These are phyloP conservation scores for Pisolithus marmoratus DNA, from an alignment of 768 basidiomycete species.

Conservation along the genomic window DNA sequence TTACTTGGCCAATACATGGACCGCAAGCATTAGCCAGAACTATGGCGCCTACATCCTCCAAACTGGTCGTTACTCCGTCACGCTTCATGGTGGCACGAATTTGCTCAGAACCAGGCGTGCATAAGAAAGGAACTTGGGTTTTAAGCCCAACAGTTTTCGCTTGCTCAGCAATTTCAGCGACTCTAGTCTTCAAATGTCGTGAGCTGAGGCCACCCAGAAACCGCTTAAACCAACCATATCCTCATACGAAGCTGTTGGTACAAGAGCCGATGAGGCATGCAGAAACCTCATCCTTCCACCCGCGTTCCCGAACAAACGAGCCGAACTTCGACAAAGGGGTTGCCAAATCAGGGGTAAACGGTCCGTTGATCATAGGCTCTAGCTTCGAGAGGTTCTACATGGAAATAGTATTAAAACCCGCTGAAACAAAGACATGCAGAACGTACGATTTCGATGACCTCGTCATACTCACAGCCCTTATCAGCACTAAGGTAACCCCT, in stretches of 20 bases:
- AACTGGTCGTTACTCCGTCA: constrained; percentile 74
- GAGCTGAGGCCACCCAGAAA: constrained; percentile 1
- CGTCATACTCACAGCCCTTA: constrained; percentile 87
- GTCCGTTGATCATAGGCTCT: constrained; percentile 93
- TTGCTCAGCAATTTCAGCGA: constrained; percentile 86
- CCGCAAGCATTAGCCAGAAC: constrained; percentile 98
- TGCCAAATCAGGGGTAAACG: constrained; percentile 95
- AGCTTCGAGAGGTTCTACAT: constrained; percentile 77
- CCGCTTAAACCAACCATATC: constrained; percentile 59
- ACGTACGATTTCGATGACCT: constrained; percentile 87
- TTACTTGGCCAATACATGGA: constrained; percentile 93
- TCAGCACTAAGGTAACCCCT: constrained; percentile 80
- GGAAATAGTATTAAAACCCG: not conserved
- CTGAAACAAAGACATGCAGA: not conserved
- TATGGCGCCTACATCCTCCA: constrained; percentile 87
- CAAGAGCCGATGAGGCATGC: constrained; percentile 96
- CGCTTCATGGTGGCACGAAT: constrained; percentile 97
- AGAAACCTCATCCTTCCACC: constrained; percentile 91
- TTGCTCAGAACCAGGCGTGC: constrained; percentile 90
- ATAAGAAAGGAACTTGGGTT: constrained; percentile 80
- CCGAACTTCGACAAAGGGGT: constrained; percentile 91
- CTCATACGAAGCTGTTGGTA: constrained; percentile 97
- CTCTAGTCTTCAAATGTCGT: constrained; percentile 59
- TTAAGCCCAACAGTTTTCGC: constrained; percentile 79
- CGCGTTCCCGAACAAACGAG: constrained; percentile 70